Percentiles rank a stretch among this genome's conserved stretches.
Evolutionary conservation across 164 flowering plant species (phyloP).

Genomic region (Magnolia sinica): DNA sequence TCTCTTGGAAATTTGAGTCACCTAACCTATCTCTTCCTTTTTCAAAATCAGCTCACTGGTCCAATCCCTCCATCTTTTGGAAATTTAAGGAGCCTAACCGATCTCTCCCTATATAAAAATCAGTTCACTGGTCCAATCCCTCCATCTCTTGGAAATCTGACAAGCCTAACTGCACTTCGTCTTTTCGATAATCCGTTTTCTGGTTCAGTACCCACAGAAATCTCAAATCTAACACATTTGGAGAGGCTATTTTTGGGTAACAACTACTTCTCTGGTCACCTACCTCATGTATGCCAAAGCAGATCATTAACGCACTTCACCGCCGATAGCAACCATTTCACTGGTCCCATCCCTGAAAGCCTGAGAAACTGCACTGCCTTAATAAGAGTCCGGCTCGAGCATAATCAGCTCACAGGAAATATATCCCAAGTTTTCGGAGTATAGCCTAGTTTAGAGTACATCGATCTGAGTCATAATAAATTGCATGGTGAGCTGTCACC

Average conservation of each 20-base stretch:
- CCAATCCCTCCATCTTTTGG: too few species aligned
- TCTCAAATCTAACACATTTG: not conserved
- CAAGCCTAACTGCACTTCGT: too few species aligned
- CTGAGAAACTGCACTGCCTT: not conserved
- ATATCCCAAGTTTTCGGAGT: not conserved
- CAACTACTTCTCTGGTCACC: not conserved
- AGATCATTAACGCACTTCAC: constrained; percentile 9
- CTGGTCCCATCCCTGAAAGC: constrained; percentile 19
- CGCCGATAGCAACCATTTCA: constrained; percentile 13
- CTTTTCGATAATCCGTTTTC: too few species aligned
- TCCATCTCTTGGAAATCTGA: too few species aligned
- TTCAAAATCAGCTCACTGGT: too few species aligned
- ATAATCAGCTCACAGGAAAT: not conserved
- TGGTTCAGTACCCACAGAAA: not conserved
- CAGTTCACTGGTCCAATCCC: not conserved
- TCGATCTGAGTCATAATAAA: too few species aligned
- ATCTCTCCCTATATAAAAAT: too few species aligned
- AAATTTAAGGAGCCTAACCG: too few species aligned
- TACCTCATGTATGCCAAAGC: constrained; percentile 15
- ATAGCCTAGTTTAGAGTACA: not conserved
- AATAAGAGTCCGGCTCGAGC: not conserved
- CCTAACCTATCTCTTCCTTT: too few species aligned
- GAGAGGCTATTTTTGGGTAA: not conserved
- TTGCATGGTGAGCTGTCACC: not conserved
- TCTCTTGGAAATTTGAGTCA: too few species aligned